These are phyloP conservation scores for Podospora conica DNA, from an alignment of 495 filamentous ascomycete species.

Conservation along the genomic window DNA sequence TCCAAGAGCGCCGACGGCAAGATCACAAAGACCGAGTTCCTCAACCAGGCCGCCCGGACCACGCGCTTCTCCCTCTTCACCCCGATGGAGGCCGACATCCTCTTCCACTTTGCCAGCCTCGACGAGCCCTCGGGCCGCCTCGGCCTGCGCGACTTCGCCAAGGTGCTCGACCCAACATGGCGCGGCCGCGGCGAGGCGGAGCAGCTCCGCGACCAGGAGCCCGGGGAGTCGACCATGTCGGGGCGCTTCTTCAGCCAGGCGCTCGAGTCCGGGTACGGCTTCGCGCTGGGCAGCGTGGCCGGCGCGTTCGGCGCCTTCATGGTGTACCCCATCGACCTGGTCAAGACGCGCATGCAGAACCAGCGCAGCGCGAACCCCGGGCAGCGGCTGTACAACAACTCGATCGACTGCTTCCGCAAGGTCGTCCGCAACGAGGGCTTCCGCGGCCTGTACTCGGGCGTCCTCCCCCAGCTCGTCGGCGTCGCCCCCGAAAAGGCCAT, in stretches of 20 bases:
- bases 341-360: conserved; percentile 99
- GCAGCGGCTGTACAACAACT: conserved; percentile 91
- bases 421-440: conserved; percentile 91
- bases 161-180: conserved; percentile 93
- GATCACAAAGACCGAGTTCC: conserved; percentile 88
- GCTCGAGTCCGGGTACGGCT: conserved; percentile 81
- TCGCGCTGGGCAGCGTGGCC: conserved; percentile 78
- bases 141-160: conserved; percentile 78
- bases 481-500: conserved; percentile 98
- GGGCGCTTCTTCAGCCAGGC: conserved; percentile 50
- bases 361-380: conserved; percentile 77
- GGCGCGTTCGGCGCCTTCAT: conserved; percentile 98
- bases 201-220: conserved; percentile 37
- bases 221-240: conserved; percentile 33
- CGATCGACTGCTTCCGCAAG: conserved; percentile 84
- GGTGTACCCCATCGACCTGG: conserved; percentile 97
- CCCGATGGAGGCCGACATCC: conserved; percentile 97
- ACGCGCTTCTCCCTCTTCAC: conserved; percentile 93
- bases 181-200: conserved; percentile 50
- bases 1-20: conserved; percentile 79
- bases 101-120: conserved; percentile 95
- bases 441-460: conserved; percentile 83
- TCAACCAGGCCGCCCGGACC: conserved; percentile 85
- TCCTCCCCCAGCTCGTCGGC: conserved; percentile 90
- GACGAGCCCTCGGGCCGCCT: conserved; percentile 82